These are phyloP conservation scores for Narthecium ossifragum DNA, from an alignment of 106 monocot genomes.

Conservation along the genomic window DNA sequence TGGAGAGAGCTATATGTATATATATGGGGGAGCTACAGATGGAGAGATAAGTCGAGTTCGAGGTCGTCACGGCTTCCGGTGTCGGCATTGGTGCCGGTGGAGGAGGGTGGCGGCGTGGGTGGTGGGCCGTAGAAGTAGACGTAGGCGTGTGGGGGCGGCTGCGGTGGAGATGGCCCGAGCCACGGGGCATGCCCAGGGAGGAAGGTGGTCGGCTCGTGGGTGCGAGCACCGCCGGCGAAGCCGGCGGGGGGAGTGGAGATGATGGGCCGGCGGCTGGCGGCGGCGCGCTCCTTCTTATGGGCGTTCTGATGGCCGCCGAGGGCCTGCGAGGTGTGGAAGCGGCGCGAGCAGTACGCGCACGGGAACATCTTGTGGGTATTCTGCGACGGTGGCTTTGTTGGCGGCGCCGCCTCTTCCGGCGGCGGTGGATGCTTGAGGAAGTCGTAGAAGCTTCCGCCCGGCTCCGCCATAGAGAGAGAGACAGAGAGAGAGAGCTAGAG, in stretches of 20 bases:
- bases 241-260: background rate
- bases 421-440: constrained; percentile 5
- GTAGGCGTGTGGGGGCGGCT: background rate
- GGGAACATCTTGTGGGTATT: constrained; percentile 14
- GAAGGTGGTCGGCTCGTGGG: background rate
- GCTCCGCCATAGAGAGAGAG: constrained; percentile 11
- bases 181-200: too few species aligned
- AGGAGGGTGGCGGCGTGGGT: background rate
- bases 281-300: constrained; percentile 55
- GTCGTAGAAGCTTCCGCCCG: constrained; percentile 11
- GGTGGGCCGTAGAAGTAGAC: constrained; percentile 12
- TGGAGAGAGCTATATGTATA: background rate
- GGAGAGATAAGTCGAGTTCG: background rate
- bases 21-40: background rate
- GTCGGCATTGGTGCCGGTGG: background rate
- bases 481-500: constrained; percentile 4
- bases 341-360: constrained; percentile 46
- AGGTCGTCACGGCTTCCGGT: background rate
- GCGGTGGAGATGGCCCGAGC: background rate
- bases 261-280: constrained; percentile 7
- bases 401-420: background rate
- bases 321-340: constrained; percentile 57
- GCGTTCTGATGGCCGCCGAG: constrained; percentile 75
- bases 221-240: background rate
- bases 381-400: background rate